Conservation (phyloP, 2,329 filamentous ascomycete species). For the Fusarium mangiferae region DNA sequence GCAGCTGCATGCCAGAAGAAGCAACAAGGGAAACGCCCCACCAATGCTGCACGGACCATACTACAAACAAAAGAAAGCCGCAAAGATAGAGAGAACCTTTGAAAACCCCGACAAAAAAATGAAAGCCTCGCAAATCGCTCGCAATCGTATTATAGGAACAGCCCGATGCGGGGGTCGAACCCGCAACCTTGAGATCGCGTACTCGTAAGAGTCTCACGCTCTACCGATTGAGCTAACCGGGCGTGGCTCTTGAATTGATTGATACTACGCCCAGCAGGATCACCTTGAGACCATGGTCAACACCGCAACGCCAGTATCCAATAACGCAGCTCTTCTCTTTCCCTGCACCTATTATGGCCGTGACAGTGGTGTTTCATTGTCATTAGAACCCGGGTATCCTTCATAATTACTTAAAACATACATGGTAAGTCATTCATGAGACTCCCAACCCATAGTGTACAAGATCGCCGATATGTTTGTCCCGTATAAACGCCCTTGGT, state of each 20-base stretch:
- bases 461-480: slow-evolving; percentile 24
- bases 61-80: not conserved
- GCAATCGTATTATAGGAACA: slow-evolving; percentile 37
- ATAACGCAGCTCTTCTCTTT: not conserved
- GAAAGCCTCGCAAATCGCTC: slow-evolving; percentile 25
- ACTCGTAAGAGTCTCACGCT: slow-evolving; percentile 73
- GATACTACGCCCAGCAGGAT: not conserved
- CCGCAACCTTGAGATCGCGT: slow-evolving; percentile 64
- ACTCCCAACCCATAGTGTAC: slow-evolving; percentile 32
- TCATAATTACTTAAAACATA: slow-evolving; percentile 20
- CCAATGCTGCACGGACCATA: slow-evolving; percentile 11
- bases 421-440: slow-evolving; percentile 12
- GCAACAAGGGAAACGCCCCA: not conserved
- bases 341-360: not conserved
- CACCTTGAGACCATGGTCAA: not conserved
- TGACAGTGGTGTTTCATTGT: slow-evolving; percentile 31
- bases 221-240: slow-evolving; percentile 58
- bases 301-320: not conserved
- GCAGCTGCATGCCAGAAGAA: slow-evolving; percentile 12
- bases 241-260: slow-evolving; percentile 45
- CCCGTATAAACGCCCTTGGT: slow-evolving; percentile 28
- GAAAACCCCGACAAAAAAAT: not conserved
- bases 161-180: slow-evolving; percentile 61
- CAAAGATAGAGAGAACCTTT: not conserved
- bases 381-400: slow-evolving; percentile 35